Base-by-base conservation (phyloP, 257 asterid genomes). In the Orobanche coerulescens region DNA sequence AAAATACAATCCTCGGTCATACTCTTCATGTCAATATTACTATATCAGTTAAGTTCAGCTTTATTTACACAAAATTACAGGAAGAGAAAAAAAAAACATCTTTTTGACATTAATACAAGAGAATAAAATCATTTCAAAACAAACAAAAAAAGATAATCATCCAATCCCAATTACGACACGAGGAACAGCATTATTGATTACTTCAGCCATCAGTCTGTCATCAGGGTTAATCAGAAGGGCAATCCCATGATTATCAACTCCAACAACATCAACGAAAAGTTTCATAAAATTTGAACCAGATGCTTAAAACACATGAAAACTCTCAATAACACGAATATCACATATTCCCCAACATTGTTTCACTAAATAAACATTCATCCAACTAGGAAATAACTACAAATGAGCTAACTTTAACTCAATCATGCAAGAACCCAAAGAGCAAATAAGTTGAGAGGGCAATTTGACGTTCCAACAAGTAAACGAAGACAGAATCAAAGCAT, bases 401-500 rank as follows among this genome's bases (percentile, higher is more conserved):
- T 1, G 52, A 71, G 62, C 49, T 53, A 51, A 44, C 6, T 60
- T 52, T 14, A 14, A 58, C 14, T 26, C 12, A 40, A 26, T 20
- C 66, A 60, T 11, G 15, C 36, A 23, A 19, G 0, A 34, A 48
- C 15, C 26, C 40, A 28, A 19, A 31, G 1, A 25, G 10, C 14
- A 33, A 23, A 44, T 6, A 24, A 51, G 34, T 16, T 0, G 30
- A 61, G 9, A 19, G 9, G 13, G n/a, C 26, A 58, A 1, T 37
- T 57, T 23, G 23, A 67, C 58, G 54, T 37, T 70, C 66, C 70
- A 40, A 46, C 52, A 43, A 70, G 51, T 28, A 56, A 23, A 59
- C 40, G 36, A 37, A 42, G 58, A 24, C 68, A 62, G 67, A 70
- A 73, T 57, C 62, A 61, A 64, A 65, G 31, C 75, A 51, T 76